Evolutionary conservation across 257 asterid genomes (phyloP).

Genomic region (Mitragyna speciosa): DNA sequence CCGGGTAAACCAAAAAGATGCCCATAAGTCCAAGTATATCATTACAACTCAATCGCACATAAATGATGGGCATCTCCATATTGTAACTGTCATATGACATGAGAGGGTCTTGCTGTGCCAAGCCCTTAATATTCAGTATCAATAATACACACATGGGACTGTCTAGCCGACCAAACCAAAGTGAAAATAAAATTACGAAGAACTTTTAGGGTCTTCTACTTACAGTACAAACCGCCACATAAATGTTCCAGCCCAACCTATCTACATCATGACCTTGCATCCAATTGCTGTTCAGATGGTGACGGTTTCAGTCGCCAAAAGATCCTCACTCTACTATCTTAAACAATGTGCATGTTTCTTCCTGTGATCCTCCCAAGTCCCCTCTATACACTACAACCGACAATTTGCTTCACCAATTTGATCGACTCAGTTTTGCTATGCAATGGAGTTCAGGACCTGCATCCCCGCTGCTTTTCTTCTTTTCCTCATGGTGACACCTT

Average conservation of each 20-base stretch:
- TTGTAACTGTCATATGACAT: conserved; percentile 24
- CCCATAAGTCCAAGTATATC: conserved; percentile 26
- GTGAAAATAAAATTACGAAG: conserved; percentile 2
- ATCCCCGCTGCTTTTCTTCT: conserved; percentile 25
- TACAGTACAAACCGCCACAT: conserved; percentile 20
- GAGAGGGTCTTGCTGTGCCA: conserved; percentile 38
- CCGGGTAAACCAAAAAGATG: not conserved
- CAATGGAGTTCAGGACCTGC: conserved; percentile 33
- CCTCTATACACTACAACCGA: not conserved
- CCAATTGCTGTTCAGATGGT: conserved; percentile 60
- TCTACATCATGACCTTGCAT: conserved; percentile 50
- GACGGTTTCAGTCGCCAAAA: conserved; percentile 43
- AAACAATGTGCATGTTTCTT: conserved; percentile 17
- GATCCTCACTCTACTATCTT: conserved; percentile 22
- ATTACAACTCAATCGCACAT: not conserved
- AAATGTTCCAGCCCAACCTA: conserved; percentile 52
- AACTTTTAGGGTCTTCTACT: not conserved
- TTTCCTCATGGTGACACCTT: conserved; percentile 33
- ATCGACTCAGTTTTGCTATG: not conserved
- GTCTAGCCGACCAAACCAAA: conserved; percentile 27
- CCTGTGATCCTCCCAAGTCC: conserved; percentile 2
- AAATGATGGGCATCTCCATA: conserved; percentile 29
- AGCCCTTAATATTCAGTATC: conserved; percentile 28
- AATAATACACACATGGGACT: conserved; percentile 63
- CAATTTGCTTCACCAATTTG: not conserved